Evolutionary conservation across 345 rosid genomes (phyloP).

Genomic region (Salix caprea): DNA sequence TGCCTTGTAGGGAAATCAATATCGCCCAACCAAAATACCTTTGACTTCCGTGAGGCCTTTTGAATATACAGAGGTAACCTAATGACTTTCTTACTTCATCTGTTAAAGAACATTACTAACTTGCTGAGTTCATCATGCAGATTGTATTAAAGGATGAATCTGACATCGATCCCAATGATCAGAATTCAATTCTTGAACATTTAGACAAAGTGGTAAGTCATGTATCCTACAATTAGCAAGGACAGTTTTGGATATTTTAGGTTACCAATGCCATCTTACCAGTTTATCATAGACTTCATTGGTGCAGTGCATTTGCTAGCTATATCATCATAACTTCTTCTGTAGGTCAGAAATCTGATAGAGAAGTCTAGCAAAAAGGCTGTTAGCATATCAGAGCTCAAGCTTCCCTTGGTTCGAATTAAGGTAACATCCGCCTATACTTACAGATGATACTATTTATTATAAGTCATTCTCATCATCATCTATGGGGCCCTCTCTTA

Average conservation of each 20-base stretch:
- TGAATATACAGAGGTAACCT: conserved; percentile 76
- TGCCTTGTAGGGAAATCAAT: conserved; percentile 71
- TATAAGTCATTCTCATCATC: neutral
- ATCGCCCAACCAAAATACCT: conserved; percentile 96
- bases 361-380: conserved; percentile 64
- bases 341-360: conserved; percentile 72
- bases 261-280: neutral
- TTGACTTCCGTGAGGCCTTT: conserved; percentile 93
- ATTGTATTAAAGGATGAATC: conserved; percentile 74
- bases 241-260: conserved; percentile 11
- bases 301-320: neutral
- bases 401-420: conserved; percentile 81
- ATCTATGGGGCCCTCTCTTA: neutral
- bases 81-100: conserved; percentile 1
- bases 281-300: neutral
- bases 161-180: conserved; percentile 91
- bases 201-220: conserved; percentile 79
- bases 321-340: conserved; percentile 13
- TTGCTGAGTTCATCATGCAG: conserved; percentile 45
- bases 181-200: conserved; percentile 85
- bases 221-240: conserved; percentile 18
- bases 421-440: conserved; percentile 48
- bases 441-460: neutral
- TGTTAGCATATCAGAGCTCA: conserved; percentile 55
- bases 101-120: conserved; percentile 14